Percentiles rank a stretch among this genome's conserved stretches.
phyloP scores from a whole-genome alignment of 176 grass and related monocot species.

The Sorghum bicolor region Sorghum_bicolor_NCBIv3 NC_012871.2:68079001-68079500 shows the following conservation, averaged over 20 bases:
- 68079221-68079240: too few relatives aligned
- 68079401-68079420: constrained; percentile 54
- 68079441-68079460: constrained; percentile 64
- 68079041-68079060: constrained; percentile 64
- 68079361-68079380: constrained; percentile 61
- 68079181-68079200: too few relatives aligned
- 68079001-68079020: constrained; percentile 38
- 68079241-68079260: too few relatives aligned
- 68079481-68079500: constrained; percentile 64
- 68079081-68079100: constrained; percentile 39
- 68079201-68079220: too few relatives aligned
- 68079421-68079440: constrained; percentile 59
- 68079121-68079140: too few relatives aligned
- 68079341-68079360: constrained; percentile 65
- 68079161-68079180: too few relatives aligned
- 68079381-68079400: constrained; percentile 66
- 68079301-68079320: too few relatives aligned
- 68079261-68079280: too few relatives aligned
- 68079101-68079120: too few relatives aligned
- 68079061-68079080: constrained; percentile 74
- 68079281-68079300: too few relatives aligned
- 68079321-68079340: constrained; percentile 59
- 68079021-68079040: constrained; percentile 70
- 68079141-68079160: too few relatives aligned
- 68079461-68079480: constrained; percentile 61